Evolutionary conservation across 768 basidiomycete genomes (phyloP).

Genomic region (Lactarius hatsudake): DNA sequence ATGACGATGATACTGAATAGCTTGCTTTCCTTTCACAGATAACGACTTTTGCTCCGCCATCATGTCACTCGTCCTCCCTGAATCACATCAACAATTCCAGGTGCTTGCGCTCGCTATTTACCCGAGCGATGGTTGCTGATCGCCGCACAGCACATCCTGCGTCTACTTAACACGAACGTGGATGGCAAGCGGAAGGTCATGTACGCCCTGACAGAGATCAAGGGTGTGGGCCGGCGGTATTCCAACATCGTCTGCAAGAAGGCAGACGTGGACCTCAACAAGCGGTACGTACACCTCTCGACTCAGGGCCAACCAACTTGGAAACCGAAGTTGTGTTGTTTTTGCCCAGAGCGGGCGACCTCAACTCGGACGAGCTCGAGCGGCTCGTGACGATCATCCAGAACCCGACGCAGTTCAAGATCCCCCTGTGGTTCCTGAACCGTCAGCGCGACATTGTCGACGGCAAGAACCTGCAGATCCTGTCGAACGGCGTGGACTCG

Average conservation of each 20-base stretch:
- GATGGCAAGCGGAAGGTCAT: slow-evolving; percentile 99
- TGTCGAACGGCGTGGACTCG: slow-evolving; percentile 96
- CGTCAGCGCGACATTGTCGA: slow-evolving; percentile 98
- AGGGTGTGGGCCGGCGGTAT: slow-evolving; percentile 99
- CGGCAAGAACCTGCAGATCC: slow-evolving; percentile 93
- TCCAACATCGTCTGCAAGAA: slow-evolving; percentile 99
- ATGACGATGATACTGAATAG: slow-evolving; percentile 22
- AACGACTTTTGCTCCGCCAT: slow-evolving; percentile 23
- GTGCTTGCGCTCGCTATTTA: slow-evolving; percentile 39
- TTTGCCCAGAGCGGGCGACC: slow-evolving; percentile 82
- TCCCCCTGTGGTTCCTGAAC: slow-evolving; percentile 99
- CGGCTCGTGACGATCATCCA: slow-evolving; percentile 99
- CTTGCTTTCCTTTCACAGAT: neutral
- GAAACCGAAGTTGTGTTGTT: no score
- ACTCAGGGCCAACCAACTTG: no score
- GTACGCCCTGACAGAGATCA: slow-evolving; percentile 99
- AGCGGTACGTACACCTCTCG: slow-evolving; percentile 67
- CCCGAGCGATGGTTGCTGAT: neutral
- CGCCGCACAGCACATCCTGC: slow-evolving; percentile 84
- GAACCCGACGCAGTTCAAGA: slow-evolving; percentile 99
- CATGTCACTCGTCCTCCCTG: slow-evolving; percentile 98
- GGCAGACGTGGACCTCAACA: slow-evolving; percentile 97
- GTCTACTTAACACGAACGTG: slow-evolving; percentile 99
- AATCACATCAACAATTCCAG: slow-evolving; percentile 94
- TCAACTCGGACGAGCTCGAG: slow-evolving; percentile 99